A percentile compares a stretch with the other conserved stretches of the same genome.
phyloP scores from a whole-genome alignment of 2,329 filamentous ascomycete genomes.

The Pyrenophora graminea region DNA sequence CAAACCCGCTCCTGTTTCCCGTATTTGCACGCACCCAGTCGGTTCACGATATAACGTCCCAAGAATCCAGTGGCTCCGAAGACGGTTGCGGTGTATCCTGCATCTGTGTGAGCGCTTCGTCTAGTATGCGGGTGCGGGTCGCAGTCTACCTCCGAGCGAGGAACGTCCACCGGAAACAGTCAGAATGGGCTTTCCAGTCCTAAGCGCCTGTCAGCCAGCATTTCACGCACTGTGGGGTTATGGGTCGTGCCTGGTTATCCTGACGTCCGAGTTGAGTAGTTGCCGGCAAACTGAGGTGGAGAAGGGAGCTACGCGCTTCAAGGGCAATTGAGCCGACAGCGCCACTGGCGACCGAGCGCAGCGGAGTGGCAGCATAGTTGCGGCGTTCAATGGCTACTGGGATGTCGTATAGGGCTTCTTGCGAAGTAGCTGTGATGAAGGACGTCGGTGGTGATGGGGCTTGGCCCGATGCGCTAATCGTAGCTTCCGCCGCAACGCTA shows the following conservation, averaged over 20 bases:
- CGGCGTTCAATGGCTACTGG: constrained; percentile 45
- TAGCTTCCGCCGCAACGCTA: constrained; percentile 31
- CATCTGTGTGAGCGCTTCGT: constrained; percentile 38
- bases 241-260: constrained; percentile 67
- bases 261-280: constrained; percentile 71
- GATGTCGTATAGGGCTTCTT: constrained; percentile 33
- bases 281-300: constrained; percentile 36
- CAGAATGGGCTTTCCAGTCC: constrained; percentile 94
- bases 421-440: constrained; percentile 27
- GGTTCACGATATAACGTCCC: constrained; percentile 96
- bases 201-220: constrained; percentile 18
- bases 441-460: constrained; percentile 24
- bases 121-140: constrained; percentile 10
- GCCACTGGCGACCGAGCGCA: constrained; percentile 47
- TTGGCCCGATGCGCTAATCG: constrained; percentile 28
- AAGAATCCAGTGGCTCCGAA: constrained; percentile 97
- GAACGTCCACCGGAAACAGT: constrained; percentile 87
- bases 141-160: constrained; percentile 75
- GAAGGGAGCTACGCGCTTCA: constrained; percentile 33
- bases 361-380: constrained; percentile 47
- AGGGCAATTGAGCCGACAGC: constrained; percentile 39
- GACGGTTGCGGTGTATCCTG: constrained; percentile 93
- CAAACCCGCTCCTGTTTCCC: neutral
- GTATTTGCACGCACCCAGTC: constrained; percentile 66
- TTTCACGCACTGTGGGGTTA: neutral